Base-by-base conservation (phyloP, 2,329 filamentous ascomycete genomes). In the Thermothelomyces thermophilus region DNA sequence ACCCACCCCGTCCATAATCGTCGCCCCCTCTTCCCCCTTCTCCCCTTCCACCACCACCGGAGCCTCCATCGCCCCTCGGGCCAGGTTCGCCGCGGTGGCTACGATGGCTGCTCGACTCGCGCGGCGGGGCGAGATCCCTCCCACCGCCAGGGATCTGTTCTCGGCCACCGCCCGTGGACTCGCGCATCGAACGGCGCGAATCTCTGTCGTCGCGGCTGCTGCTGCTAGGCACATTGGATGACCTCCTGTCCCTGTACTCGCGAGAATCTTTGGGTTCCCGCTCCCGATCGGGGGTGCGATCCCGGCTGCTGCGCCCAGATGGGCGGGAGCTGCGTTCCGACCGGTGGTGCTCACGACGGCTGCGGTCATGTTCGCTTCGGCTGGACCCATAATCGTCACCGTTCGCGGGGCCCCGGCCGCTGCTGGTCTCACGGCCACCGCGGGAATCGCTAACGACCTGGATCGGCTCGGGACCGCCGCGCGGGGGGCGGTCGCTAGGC, bases 291-390 rank as follows among this genome's bases (percentile, higher is more conserved):
- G 46, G 48, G 8, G 45, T 50, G 8, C 54, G 48, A 11, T 77
- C 75, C 33, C 74, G 70, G 53, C 76, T 79, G 56, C 65, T 70
- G 24, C 75, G 72, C n/a, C 74, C 69, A 19, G 63, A 72, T 42
- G 58, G 60, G 56, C 59, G 70, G 54, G 60, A 68, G 14, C 66
- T 60, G 36, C 48, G 48, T 7, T 50, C 44, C 16, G 46, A 47
- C 6, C 46, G 39, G 17, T 49, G 66, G 14, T 75, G 73, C 1
- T 76, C 70, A 16, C 72, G 68, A 34, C 69, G 63, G 41, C 70
- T 52, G 19, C 61, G 66, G 1, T 76, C 73, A 45, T 75, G 69
- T 8, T 73, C 70, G 39, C 60, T 62, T 36, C 68, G 64, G 35
- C 60, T 64, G 30, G 65, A 62, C 14, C 64, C 58, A 44, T 69